Base-by-base conservation (phyloP, 2,329 filamentous ascomycete species). In the Aurifilum marmelostoma region DNA sequence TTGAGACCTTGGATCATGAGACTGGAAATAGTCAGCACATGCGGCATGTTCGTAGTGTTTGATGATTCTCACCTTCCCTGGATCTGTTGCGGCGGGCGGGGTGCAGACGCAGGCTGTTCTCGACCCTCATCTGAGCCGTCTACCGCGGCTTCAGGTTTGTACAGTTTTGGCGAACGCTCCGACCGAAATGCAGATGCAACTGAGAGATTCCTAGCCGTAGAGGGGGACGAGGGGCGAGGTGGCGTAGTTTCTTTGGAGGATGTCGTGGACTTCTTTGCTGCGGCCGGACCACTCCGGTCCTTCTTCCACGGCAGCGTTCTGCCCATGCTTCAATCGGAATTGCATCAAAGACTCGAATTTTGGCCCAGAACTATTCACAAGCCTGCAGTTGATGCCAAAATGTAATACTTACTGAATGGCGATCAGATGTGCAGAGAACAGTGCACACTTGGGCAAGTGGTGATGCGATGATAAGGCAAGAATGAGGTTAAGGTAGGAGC, bases 1-100 rank as follows among this genome's bases (percentile, higher is more conserved):
- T 85, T 82, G n/a, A 86, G 77, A 2, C 89, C 89, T 61, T 88
- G 83, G 2, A 83, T 80, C 91, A 95, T 94, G 76, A 84, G 84
- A 39, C 87, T 89, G 66, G 24, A 54, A 16, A 9, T 58, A 1
- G 65, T 41, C 21, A 65, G 39, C 11, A n/a, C 2, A 16, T 6
- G 8, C 7, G 7, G 43, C 0, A n/a, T 47, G 18, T 9, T 39
- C 11, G 37, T 11, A 9, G n/a, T 12, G 16, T 11, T 43, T 27
- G 59, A 39, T 3, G 14, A 16, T 62, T n/a, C 61, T 32, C 24
- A 63, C 61, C 27, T 32, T 32, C 50, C 61, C 18, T 37, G 61
- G 14, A 63, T 21, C 5, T n/a, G 61, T 27, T 50, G 8, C 9
- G 41, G 61, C 21, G 41, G 39, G 16, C 18, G 41, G 16, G 11